Conservation (phyloP, 495 filamentous ascomycete genomes). For the Neurospora sp. region DNA sequence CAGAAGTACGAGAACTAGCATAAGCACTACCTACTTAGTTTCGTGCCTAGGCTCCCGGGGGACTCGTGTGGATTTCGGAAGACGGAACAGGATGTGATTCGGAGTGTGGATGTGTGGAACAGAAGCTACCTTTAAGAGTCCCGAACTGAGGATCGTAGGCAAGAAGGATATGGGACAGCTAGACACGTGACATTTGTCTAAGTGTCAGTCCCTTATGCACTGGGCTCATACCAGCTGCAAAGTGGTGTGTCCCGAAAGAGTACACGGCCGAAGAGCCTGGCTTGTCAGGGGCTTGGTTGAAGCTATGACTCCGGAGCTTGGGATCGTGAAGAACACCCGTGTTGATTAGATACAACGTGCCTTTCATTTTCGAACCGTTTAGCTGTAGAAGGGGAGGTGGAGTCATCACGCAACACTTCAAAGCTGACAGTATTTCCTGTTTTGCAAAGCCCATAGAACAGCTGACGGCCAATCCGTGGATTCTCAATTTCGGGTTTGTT, state of each 20-base stretch:
- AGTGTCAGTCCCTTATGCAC: background rate
- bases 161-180: background rate
- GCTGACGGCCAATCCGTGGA: background rate
- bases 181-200: background rate
- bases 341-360: background rate
- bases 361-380: background rate
- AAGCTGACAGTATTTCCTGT: background rate
- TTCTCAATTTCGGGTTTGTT: background rate
- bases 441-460: background rate
- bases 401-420: background rate
- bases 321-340: background rate
- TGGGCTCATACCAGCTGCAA: background rate
- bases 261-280: background rate
- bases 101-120: background rate
- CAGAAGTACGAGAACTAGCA: background rate
- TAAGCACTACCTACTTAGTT: background rate
- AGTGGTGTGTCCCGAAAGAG: background rate
- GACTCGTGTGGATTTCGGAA: background rate
- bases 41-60: background rate
- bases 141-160: background rate
- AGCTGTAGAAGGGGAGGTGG: background rate
- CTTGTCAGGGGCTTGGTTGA: background rate
- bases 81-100: background rate
- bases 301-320: background rate
- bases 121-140: background rate